Base-by-base conservation (phyloP, 1,139 yeast species). In the Debaryomycetaceae sp. region DNA sequence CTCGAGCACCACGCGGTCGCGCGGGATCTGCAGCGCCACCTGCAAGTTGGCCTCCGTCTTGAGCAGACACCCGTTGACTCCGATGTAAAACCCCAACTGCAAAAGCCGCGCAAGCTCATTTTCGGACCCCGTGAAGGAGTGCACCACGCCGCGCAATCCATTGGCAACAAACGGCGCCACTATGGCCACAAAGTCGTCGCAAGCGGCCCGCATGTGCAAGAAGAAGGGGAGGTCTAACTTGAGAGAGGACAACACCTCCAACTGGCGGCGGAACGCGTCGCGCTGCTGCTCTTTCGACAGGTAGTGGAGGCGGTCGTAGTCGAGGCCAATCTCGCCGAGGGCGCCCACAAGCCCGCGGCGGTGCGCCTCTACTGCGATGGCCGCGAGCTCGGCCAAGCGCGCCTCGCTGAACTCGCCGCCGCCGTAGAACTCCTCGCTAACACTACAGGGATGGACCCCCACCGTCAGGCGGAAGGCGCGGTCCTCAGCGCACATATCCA, bases 361-460 rank as follows among this genome's bases (percentile, higher is more conserved):
- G 22, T 62, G 53, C 5, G 91, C 89, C 2, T 56, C 48, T 3
- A 48, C 36, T 1, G 80, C 75, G 14, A 85, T 45, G 1, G 56
- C 42, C 41, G 67, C 68, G 33, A 91, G 58, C 28, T 67, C 58
- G 1, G 48, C 40, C 20, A 80, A 49, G 5, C 51, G 45, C 16
- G 10, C 27, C 12, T 41, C 32, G 2, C 40, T 46, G 4, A 42
- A 44, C n/a, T 40, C 44, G 13, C 22, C 27, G 4, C 30, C 32
- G 13, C 28, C 31, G 33, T 61, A 67, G 39, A 66, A 66, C 37
- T 67, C 85, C 40, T 75, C 81, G 12, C 77, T 71, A 1, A 86
- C 94, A 13, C 81, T 65, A 54, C 97, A 89, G 1, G 98, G 98
- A 57, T 91, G 98, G 2, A 89, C 94, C 8, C 98, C 98, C 1